Evolutionary conservation across 2,329 filamentous ascomycete genomes (phyloP), one percentile per base, ranked within the genome.

Genomic region (Bipolaris sorokiniana): DNA sequence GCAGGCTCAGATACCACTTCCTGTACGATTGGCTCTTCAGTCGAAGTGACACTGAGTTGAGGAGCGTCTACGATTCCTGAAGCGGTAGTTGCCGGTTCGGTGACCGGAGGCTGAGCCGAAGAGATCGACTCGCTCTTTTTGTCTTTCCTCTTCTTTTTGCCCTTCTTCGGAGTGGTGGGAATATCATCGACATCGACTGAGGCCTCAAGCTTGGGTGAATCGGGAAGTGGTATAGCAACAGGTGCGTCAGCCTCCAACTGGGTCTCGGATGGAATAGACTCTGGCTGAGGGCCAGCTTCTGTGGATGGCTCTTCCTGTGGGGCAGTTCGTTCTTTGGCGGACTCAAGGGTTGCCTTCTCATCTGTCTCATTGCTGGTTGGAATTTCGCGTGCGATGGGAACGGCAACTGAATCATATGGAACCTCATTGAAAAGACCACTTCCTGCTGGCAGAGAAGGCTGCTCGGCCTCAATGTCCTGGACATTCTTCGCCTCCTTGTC

Each of bases 91-190:
- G 28, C 18, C 33, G 40, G 48, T 34, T 68, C 62, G 36, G 40
- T 36, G 22, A 60, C 45, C 33, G 56, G 64, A 26, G 64, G 65
- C 28, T 65, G 59, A 49, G 63, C 57, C 53, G 66, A 63, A 22
- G 64, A 65, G 10, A 57, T 48, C 6, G 59, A 64, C 16, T 63
- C 57, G 7, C 51, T 54, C 54, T 70, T 70, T 49, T 70, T 72
- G 26, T 60, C 55, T 60, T 71, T 72, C 56, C 69, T 69, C 53
- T 71, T 71, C 42, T 70, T 70, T 58, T 70, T 72, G 28, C 56
- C 52, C 56, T 73, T 70, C 58, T 72, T 73, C 1, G 67, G 63
- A 6, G 45, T 46, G 3, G 26, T 52, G 16, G 45, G 15, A 18
- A 34, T n/a, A 11, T 50, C 49, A 15, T 57, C 46, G 26, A 16